These are phyloP conservation scores for Botrytis fabae DNA, from an alignment of 2,329 filamentous ascomycete species.

Conservation along the genomic window DNA sequence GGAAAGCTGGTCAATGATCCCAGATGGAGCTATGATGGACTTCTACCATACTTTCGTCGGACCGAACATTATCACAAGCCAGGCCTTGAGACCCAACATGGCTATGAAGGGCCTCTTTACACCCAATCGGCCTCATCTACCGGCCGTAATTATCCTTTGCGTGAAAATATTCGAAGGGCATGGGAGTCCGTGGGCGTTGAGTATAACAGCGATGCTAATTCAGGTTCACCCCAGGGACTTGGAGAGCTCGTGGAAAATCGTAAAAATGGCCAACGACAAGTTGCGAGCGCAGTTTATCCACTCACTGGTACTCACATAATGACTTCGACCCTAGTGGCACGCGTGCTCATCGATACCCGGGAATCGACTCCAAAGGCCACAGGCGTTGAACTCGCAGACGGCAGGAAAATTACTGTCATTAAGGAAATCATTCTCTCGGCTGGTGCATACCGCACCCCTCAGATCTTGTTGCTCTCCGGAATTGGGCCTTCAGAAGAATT, in stretches of 20 bases:
- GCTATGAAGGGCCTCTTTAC: slow-evolving; percentile 3
- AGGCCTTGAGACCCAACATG: neutral
- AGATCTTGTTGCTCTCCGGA: neutral
- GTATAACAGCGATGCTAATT: neutral
- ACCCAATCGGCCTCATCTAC: slow-evolving; percentile 1
- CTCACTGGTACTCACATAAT: neutral
- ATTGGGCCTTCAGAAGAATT: neutral
- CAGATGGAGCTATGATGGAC: slow-evolving; percentile 48
- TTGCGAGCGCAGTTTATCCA: neutral
- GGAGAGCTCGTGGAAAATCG: neutral
- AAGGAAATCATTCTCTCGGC: neutral
- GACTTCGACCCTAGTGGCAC: neutral
- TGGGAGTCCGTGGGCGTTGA: neutral
- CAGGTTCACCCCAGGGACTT: neutral
- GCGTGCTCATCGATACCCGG: neutral
- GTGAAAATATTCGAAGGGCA: neutral
- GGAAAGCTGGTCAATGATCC: slow-evolving; percentile 44
- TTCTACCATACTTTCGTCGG: slow-evolving; percentile 49
- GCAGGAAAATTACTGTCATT: neutral
- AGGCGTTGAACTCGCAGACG: neutral
- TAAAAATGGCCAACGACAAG: neutral
- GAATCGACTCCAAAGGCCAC: neutral
- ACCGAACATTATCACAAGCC: slow-evolving; percentile 38
- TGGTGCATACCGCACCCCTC: slow-evolving; percentile 5
- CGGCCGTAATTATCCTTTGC: neutral